Percentiles rank a stretch among this genome's conserved stretches.
Conservation (phyloP, 2,329 filamentous ascomycete species). For the Escovopsis sp. region DNA sequence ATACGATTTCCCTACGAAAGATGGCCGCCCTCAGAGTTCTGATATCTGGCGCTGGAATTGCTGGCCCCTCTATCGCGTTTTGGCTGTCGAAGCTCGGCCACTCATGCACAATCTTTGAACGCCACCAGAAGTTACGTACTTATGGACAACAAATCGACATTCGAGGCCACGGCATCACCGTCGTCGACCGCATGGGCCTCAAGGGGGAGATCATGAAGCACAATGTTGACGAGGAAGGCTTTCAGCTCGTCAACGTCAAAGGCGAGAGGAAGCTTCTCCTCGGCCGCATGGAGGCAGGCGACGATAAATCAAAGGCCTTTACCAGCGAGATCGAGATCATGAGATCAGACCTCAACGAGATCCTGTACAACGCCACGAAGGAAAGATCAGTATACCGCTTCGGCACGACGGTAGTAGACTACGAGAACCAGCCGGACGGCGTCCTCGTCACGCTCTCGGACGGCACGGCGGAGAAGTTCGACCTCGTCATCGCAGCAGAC, state of each 20-base stretch:
- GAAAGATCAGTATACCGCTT: constrained; percentile 16
- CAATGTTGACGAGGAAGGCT: constrained; percentile 33
- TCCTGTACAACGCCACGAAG: constrained; percentile 24
- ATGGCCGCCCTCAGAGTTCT: background rate
- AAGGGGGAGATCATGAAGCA: constrained; percentile 19
- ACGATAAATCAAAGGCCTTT: constrained; percentile 15
- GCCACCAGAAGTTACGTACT: constrained; percentile 14
- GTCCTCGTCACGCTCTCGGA: constrained; percentile 7
- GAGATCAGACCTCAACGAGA: constrained; percentile 32
- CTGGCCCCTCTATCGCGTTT: constrained; percentile 17
- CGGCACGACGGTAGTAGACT: constrained; percentile 13
- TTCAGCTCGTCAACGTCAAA: constrained; percentile 27
- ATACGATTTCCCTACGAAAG: background rate
- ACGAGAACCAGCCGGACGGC: constrained; percentile 9
- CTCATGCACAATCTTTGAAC: constrained; percentile 25
- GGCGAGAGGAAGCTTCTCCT: constrained; percentile 24
- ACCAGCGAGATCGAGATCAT: constrained; percentile 40
- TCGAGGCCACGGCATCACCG: constrained; percentile 25
- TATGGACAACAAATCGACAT: constrained; percentile 32
- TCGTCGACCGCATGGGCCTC: constrained; percentile 26
- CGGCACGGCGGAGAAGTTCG: constrained; percentile 6
- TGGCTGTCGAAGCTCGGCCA: constrained; percentile 18
- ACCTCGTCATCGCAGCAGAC: constrained; percentile 9
- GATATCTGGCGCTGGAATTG: constrained; percentile 20
- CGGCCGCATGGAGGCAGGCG: constrained; percentile 7